Percentiles rank a stretch among this genome's conserved stretches.
Conservation (phyloP, 305 asterid genomes). For the Fraxinus baroniana region DNA sequence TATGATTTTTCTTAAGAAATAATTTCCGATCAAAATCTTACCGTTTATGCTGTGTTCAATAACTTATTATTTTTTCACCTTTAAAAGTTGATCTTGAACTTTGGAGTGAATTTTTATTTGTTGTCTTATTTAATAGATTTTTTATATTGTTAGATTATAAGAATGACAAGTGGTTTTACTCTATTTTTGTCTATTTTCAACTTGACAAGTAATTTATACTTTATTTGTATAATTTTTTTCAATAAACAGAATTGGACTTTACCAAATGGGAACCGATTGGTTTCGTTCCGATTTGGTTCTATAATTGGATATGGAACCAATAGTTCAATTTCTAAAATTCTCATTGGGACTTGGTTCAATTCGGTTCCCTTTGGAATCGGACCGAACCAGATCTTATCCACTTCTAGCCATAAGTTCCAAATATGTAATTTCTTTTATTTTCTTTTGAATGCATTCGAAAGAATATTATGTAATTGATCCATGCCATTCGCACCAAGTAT, state of each 20-base stretch:
- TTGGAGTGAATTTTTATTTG: neutral
- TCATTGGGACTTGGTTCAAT: neutral
- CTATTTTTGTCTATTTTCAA: neutral
- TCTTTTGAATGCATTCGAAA: neutral
- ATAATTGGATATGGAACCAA: neutral
- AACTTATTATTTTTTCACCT: neutral
- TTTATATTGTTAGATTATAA: neutral
- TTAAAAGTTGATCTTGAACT: neutral
- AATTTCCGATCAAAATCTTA: neutral
- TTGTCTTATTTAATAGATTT: neutral
- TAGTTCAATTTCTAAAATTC: neutral
- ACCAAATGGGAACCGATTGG: neutral
- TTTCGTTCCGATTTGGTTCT: neutral
- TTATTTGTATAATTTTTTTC: neutral
- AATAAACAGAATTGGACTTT: neutral
- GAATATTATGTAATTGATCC: neutral
- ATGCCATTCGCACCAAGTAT: neutral
- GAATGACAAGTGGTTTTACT: neutral
- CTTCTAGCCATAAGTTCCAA: neutral
- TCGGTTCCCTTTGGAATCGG: neutral
- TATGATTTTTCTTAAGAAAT: neutral
- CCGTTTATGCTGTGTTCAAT: neutral
- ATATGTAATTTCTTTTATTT: neutral
- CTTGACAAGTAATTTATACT: neutral
- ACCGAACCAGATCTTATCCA: neutral